Evolutionary conservation across 1,284 basidiomycete genomes (phyloP).

Genomic region (Puccinia brachypodii): DNA sequence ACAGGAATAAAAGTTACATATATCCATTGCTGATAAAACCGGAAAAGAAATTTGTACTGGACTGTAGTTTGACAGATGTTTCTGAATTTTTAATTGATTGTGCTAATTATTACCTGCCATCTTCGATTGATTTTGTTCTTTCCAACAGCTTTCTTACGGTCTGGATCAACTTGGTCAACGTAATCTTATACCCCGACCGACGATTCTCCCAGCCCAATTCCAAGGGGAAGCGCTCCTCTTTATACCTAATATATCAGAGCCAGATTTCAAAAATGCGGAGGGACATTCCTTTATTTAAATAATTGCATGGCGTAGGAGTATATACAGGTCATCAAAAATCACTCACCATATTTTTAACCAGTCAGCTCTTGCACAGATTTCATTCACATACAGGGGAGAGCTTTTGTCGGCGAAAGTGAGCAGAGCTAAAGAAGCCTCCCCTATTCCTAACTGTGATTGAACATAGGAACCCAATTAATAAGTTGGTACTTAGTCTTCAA

Average conservation of each 20-base stretch:
- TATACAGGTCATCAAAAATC: background rate
- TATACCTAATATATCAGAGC: constrained; percentile 16
- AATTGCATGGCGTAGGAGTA: background rate
- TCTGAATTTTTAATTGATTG: no score
- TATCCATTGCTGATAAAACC: no score
- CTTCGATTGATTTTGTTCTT: background rate
- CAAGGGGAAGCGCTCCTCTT: constrained; percentile 35
- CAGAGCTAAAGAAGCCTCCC: constrained; percentile 33
- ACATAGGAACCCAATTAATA: background rate
- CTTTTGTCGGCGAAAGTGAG: constrained; percentile 23
- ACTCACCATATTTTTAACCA: constrained; percentile 36
- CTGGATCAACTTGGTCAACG: background rate
- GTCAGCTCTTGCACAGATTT: constrained; percentile 18
- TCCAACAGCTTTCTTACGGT: background rate
- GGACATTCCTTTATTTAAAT: background rate
- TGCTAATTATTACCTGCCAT: background rate
- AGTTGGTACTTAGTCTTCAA: background rate
- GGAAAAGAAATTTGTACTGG: no score
- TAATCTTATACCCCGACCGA: constrained; percentile 5
- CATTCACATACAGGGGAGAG: background rate
- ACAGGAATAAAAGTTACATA: no score
- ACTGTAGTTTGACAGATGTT: no score
- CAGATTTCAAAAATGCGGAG: background rate
- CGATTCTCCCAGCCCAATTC: constrained; percentile 38
- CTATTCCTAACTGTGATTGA: constrained; percentile 15